Evolutionary conservation across 495 filamentous ascomycete species (phyloP), one percentile per base, ranked within the genome.

Genomic region (Hypoxylon lenormandii): DNA sequence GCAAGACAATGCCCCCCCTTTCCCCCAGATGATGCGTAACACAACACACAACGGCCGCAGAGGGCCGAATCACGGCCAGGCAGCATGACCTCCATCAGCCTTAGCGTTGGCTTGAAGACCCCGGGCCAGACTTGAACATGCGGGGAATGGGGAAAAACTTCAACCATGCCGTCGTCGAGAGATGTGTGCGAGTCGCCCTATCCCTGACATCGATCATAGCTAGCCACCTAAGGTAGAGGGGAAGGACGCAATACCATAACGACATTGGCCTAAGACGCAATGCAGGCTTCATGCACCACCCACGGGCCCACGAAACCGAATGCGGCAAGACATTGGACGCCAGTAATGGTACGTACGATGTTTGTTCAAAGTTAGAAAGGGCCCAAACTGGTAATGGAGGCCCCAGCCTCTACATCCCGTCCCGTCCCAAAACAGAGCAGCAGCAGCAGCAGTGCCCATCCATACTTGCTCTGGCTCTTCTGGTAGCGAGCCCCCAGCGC

Each of bases 401-500:
- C 67, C 67, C 67, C 18, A 58, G 57, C 18, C 40, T 22, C 45
- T 62, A 33, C 57, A 61, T 61, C 47, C 62, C 62, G 52, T 66
- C 46, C 68, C 62, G 68, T 71, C 51, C 40, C 30, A 18, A 48
- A 38, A 16, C 12, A 38, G 61, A 26, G 52, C 28, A 70, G 40
- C 59, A 16, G 28, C 46, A n/a, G n/a, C n/a, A n/a, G n/a, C n/a
- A n/a, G n/a, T n/a, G n/a, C n/a, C n/a, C n/a, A n/a, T n/a, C 23
- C 43, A 8, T 8, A 11, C 30, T 33, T 1, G 1, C 30, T 33
- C 30, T 8, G 26, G 26, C 26, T 43, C 33, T 33, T 52, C 26
- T 63, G 68, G 62, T 59, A 66, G 46, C 62, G 62, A 71, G 68
- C 42, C 40, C 38, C 10, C n/a, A n/a, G n/a, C n/a, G n/a, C n/a